Conservation (phyloP, 1,284 basidiomycete genomes). For the Malassezia dermatis region DNA sequence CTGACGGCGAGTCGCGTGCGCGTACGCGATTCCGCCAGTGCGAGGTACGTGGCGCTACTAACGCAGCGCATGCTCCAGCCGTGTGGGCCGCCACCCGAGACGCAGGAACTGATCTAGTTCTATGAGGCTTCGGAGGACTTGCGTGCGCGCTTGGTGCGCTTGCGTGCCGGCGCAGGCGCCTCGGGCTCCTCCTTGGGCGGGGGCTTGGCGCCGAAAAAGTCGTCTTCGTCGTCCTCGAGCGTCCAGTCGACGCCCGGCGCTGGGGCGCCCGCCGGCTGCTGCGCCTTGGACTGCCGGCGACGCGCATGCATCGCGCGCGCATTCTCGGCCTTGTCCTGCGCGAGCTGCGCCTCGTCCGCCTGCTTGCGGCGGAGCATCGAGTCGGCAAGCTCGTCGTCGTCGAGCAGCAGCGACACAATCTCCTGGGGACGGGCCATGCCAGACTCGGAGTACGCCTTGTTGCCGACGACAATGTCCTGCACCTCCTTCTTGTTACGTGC, state of each 20-base stretch:
- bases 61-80: conserved; percentile 90
- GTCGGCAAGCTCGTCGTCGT: conserved; percentile 63
- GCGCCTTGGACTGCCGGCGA: conserved; percentile 31
- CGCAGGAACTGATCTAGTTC: conserved; percentile 1
- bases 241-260: conserved; percentile 26
- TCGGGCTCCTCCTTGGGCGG: conserved; percentile 25
- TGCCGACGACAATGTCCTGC: conserved; percentile 98
- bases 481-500: conserved; percentile 44
- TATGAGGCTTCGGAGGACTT: not conserved
- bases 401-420: conserved; percentile 86
- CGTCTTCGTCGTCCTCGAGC: conserved; percentile 46
- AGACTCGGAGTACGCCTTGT: conserved; percentile 60
- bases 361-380: conserved; percentile 46
- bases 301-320: conserved; percentile 41
- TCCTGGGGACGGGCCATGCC: conserved; percentile 83
- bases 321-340: conserved; percentile 42
- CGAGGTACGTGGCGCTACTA: conserved; percentile 58
- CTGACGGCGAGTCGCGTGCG: conserved; percentile 81
- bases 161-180: conserved; percentile 22
- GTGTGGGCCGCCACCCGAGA: conserved; percentile 87
- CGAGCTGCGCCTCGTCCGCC: conserved; percentile 41
- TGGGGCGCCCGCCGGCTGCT: conserved; percentile 18
- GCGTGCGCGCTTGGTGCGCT: conserved; percentile 14
- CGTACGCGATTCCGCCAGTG: conserved; percentile 88
- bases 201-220: conserved; percentile 41